These are phyloP conservation scores for Pichia sp. DNA, from an alignment of 1,139 yeast genomes.

Conservation along the genomic window DNA sequence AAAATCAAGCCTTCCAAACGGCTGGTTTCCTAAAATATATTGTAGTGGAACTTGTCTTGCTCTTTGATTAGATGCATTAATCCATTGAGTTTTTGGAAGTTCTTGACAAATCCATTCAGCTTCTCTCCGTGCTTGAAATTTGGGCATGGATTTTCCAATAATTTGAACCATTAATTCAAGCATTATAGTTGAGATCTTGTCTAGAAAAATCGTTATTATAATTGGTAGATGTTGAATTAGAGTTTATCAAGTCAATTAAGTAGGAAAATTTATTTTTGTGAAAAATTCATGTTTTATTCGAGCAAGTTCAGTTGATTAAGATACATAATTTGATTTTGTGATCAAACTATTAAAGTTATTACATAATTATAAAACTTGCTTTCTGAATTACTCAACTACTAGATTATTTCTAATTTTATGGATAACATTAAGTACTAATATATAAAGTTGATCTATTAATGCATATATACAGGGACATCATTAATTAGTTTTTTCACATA, in stretches of 20 bases:
- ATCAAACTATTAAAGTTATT: no score
- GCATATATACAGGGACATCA: conserved; percentile 1
- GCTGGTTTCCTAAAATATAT: conserved; percentile 78
- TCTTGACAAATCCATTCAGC: conserved; percentile 44
- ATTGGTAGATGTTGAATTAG: neutral
- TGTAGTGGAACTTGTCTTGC: conserved; percentile 61
- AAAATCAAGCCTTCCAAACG: conserved; percentile 68
- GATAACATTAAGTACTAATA: no score
- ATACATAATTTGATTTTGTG: no score
- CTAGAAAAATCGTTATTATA: no score
- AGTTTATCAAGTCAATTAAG: no score
- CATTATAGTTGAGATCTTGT: neutral
- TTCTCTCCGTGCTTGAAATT: conserved; percentile 36
- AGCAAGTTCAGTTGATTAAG: no score
- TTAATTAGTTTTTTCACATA: conserved; percentile 32
- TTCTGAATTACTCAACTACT: no score
- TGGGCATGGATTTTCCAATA: conserved; percentile 14
- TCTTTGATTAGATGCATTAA: conserved; percentile 34
- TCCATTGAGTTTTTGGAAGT: conserved; percentile 31
- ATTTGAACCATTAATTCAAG: conserved; percentile 1
- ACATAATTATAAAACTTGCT: no score
- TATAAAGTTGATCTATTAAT: neutral
- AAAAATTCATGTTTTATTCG: no score
- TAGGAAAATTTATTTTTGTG: no score
- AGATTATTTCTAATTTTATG: no score